phyloP scores from a whole-genome alignment of 768 basidiomycete genomes.

The Lentinula raphanica region DNA sequence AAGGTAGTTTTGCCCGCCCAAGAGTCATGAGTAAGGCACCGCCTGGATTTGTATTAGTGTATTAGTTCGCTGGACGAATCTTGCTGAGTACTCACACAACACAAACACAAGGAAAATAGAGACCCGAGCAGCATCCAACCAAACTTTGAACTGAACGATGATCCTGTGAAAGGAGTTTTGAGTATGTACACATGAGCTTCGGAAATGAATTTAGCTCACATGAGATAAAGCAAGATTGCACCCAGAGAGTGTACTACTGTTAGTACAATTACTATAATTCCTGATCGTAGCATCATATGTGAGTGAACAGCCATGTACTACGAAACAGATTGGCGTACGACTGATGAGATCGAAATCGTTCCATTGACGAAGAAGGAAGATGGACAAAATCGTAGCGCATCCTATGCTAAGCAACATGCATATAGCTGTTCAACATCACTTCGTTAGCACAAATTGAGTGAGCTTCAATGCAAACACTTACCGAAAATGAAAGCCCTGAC shows the following conservation, averaged over 20 bases:
- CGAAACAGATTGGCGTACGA: slow-evolving; percentile 22
- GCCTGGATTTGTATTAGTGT: slow-evolving; percentile 14
- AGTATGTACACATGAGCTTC: background rate
- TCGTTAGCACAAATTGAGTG: background rate
- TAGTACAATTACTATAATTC: slow-evolving; percentile 26
- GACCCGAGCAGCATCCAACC: slow-evolving; percentile 31
- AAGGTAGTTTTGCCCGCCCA: slow-evolving; percentile 27
- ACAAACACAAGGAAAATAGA: slow-evolving; percentile 24
- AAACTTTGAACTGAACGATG: slow-evolving; percentile 32
- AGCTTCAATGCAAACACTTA: slow-evolving; percentile 15
- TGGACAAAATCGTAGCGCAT: slow-evolving; percentile 26
- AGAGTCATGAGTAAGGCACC: slow-evolving; percentile 27
- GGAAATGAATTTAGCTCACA: slow-evolving; percentile 19
- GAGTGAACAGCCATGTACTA: background rate
- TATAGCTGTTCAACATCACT: slow-evolving; percentile 18
- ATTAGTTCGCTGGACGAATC: background rate
- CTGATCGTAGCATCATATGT: slow-evolving; percentile 16
- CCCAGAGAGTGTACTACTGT: slow-evolving; percentile 26
- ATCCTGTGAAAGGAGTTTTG: slow-evolving; percentile 21
- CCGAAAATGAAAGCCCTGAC: slow-evolving; percentile 29
- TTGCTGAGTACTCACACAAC: background rate
- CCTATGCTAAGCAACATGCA: slow-evolving; percentile 27
- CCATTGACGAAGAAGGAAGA: slow-evolving; percentile 33
- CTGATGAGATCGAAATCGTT: slow-evolving; percentile 24
- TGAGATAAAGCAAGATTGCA: slow-evolving; percentile 30